Conservation (phyloP, 2,329 filamentous ascomycete genomes). For the Diplodia mutila region DNA sequence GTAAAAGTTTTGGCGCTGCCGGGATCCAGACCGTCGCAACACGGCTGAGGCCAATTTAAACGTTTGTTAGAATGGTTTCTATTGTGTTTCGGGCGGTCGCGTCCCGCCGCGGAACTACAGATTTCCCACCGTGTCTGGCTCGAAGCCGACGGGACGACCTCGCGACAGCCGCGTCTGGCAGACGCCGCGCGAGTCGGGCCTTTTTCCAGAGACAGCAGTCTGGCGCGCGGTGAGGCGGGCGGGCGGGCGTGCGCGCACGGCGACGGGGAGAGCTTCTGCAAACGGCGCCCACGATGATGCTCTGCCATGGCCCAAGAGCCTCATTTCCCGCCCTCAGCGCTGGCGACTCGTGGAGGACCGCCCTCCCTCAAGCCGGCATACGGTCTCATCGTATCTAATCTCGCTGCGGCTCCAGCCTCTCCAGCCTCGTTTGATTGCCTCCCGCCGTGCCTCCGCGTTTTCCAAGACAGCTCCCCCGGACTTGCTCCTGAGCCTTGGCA, state of each 20-base stretch:
- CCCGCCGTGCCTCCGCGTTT: slow-evolving; percentile 10
- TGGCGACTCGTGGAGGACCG: slow-evolving; percentile 8
- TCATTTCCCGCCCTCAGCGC: slow-evolving; percentile 21
- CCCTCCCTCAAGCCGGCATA: slow-evolving; percentile 19
- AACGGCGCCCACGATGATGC: slow-evolving; percentile 10
- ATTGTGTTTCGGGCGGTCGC: slow-evolving; percentile 16
- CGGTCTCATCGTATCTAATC: slow-evolving; percentile 25
- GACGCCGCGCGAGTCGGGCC: slow-evolving; percentile 15
- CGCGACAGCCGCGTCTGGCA: not conserved
- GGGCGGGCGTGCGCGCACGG: not conserved
- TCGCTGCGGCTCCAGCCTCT: slow-evolving; percentile 10
- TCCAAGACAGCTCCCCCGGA: slow-evolving; percentile 14
- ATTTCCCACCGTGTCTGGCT: not conserved
- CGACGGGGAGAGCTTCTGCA: slow-evolving; percentile 1
- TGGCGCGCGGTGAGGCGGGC: slow-evolving; percentile 9
- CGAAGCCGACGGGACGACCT: not conserved
- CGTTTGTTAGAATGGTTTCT: slow-evolving; percentile 21
- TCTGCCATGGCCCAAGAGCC: slow-evolving; percentile 5
- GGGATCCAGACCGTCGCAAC: slow-evolving; percentile 17
- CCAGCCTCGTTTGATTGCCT: slow-evolving; percentile 20
- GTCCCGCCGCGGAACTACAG: slow-evolving; percentile 15
- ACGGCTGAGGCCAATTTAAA: slow-evolving; percentile 16
- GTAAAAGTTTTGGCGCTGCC: slow-evolving; percentile 6
- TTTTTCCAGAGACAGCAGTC: slow-evolving; percentile 10
- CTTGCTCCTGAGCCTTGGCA: not conserved